A percentile compares a stretch with the other conserved stretches of the same genome.
These are phyloP conservation scores for Coleophoma cylindrospora DNA, from an alignment of 2,329 filamentous ascomycete genomes.

Conservation along the genomic window DNA sequence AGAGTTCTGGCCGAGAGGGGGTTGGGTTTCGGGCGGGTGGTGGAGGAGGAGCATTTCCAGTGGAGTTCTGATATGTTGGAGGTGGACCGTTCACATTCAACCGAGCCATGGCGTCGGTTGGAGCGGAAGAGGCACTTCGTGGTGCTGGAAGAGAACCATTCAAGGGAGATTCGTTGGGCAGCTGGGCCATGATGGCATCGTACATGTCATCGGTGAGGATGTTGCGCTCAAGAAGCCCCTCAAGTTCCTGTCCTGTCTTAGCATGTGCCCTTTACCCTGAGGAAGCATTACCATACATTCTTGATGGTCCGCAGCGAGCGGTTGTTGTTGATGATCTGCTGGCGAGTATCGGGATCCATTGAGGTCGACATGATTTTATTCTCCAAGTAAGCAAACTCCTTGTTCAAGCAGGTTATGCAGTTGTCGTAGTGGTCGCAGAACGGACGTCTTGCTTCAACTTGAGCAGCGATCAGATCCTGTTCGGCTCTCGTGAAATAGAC, in stretches of 20 bases:
- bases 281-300: constrained; percentile 18
- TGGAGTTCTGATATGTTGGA: constrained; percentile 15
- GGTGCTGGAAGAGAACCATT: constrained; percentile 13
- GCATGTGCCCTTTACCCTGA: neutral
- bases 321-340: constrained; percentile 27
- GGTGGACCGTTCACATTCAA: constrained; percentile 11
- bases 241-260: constrained; percentile 66
- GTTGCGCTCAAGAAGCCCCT: constrained; percentile 78
- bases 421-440: constrained; percentile 12
- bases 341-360: constrained; percentile 24
- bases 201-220: constrained; percentile 73
- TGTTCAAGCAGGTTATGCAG: constrained; percentile 17
- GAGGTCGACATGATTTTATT: constrained; percentile 19
- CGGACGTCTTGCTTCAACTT: constrained; percentile 4
- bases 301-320: constrained; percentile 28
- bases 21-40: constrained; percentile 14
- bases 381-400: constrained; percentile 18
- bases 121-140: constrained; percentile 27
- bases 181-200: constrained; percentile 66
- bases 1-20: constrained; percentile 47
- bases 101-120: constrained; percentile 15
- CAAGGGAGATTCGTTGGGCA: constrained; percentile 67
- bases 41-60: constrained; percentile 25
- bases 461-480: constrained; percentile 6
- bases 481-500: constrained; percentile 14